phyloP scores from a whole-genome alignment of 202 grass and related monocot species.

The Cymbopogon flexuosus region DNA sequence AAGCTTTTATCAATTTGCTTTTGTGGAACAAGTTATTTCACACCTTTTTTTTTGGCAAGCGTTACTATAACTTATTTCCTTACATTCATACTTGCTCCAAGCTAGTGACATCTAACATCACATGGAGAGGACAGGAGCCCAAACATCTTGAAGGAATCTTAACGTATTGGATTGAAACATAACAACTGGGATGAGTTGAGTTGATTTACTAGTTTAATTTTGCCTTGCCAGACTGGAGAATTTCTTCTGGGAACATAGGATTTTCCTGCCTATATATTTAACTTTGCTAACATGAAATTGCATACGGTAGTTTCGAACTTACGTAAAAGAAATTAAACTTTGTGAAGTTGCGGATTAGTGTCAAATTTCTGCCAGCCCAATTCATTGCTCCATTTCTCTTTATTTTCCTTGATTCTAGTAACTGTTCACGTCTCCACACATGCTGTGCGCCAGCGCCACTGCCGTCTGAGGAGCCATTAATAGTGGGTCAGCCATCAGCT shows the following conservation, averaged over 20 bases:
- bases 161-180: not conserved
- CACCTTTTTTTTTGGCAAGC: not conserved
- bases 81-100: not conserved
- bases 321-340: not conserved
- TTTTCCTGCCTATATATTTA: not conserved
- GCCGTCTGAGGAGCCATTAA: not conserved
- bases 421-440: constrained; percentile 1
- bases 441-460: not conserved
- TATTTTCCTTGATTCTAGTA: not conserved
- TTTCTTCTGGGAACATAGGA: not conserved
- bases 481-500: not conserved
- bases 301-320: constrained; percentile 8
- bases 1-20: constrained; percentile 16
- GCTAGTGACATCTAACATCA: not conserved
- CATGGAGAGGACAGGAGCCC: not conserved
- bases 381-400: not conserved
- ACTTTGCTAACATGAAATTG: not conserved
- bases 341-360: not conserved
- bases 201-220: not conserved
- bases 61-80: not conserved
- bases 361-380: not conserved
- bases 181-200: not conserved
- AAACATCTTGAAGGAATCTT: not conserved
- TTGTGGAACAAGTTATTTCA: not conserved
- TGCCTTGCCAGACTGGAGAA: not conserved